Conservation (phyloP, 352 stramenopile genomes). For the Phytopythium delawarense region DNA sequence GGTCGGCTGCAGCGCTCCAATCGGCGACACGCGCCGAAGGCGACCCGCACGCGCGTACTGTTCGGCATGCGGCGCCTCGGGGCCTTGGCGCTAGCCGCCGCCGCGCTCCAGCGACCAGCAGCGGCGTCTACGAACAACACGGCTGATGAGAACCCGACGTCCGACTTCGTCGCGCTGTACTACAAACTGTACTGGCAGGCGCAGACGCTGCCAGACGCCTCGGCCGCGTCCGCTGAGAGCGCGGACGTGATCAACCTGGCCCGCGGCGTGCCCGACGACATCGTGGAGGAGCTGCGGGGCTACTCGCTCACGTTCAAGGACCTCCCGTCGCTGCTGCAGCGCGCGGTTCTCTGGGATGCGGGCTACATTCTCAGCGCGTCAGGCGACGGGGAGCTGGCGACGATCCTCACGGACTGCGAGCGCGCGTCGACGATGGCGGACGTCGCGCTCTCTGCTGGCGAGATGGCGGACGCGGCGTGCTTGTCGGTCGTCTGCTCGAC, state of each 20-base stretch:
- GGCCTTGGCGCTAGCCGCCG: not conserved
- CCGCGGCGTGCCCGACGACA: not conserved
- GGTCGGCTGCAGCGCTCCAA: not conserved
- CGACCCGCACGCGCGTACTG: not conserved
- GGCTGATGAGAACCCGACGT: not conserved
- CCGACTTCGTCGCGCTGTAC: conserved; percentile 19
- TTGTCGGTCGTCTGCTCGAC: conserved; percentile 8
- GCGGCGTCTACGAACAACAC: not conserved
- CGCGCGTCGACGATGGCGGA: conserved; percentile 12
- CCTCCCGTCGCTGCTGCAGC: conserved; percentile 10
- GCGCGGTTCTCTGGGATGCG: conserved; percentile 24
- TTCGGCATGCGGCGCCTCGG: not conserved
- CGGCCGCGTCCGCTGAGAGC: not conserved
- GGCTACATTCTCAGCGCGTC: conserved; percentile 20
- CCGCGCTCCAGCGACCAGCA: not conserved
- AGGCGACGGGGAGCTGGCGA: conserved; percentile 9
- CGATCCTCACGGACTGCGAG: conserved; percentile 22
- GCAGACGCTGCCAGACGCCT: not conserved
- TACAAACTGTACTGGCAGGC: conserved; percentile 18
- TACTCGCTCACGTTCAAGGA: conserved; percentile 9
- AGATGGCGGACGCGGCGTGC: conserved; percentile 10
- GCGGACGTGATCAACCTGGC: not conserved
- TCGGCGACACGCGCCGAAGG: not conserved
- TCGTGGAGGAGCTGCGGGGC: not conserved
- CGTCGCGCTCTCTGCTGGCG: conserved; percentile 6